phyloP scores from a whole-genome alignment of 129 eudicot species.

The Flaveria brownii region DNA sequence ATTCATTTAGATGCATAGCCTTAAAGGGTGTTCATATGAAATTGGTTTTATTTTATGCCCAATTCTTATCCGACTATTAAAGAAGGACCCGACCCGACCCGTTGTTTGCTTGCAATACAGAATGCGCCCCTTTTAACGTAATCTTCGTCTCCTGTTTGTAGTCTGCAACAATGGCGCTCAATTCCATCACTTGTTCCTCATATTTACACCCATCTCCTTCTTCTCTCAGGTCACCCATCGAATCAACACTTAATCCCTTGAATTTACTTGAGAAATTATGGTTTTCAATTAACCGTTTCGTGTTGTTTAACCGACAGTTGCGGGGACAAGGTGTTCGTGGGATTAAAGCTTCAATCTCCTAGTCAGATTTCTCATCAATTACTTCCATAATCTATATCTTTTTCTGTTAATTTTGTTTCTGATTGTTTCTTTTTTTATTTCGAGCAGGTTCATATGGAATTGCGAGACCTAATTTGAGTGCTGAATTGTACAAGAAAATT shows the following conservation, averaged over 20 bases:
- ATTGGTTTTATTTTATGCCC: too few species aligned
- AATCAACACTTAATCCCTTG: conserved; percentile 1
- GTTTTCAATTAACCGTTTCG: conserved; percentile 5
- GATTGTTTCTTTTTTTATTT: background rate
- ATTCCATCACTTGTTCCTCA: conserved; percentile 47
- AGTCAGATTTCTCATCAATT: conserved; percentile 32
- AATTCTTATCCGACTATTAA: background rate
- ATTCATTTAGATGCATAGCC: too few species aligned
- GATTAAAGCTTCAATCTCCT: conserved; percentile 68
- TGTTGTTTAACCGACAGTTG: conserved; percentile 46
- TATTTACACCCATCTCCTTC: conserved; percentile 53
- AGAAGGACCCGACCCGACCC: background rate
- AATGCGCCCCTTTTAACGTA: conserved; percentile 17
- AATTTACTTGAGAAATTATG: background rate
- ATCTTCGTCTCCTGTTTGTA: conserved; percentile 16
- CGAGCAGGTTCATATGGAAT: conserved; percentile 55
- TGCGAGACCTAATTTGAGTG: conserved; percentile 57
- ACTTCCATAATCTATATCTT: background rate
- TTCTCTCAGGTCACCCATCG: conserved; percentile 54
- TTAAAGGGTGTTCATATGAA: too few species aligned
- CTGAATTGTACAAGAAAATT: conserved; percentile 59
- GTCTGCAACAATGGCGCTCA: conserved; percentile 41
- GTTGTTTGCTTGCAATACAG: background rate
- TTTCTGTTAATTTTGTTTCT: background rate
- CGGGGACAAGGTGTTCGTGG: conserved; percentile 63